Conservation (phyloP, 2,329 filamentous ascomycete genomes). For the Sporothrix globosa region DNA sequence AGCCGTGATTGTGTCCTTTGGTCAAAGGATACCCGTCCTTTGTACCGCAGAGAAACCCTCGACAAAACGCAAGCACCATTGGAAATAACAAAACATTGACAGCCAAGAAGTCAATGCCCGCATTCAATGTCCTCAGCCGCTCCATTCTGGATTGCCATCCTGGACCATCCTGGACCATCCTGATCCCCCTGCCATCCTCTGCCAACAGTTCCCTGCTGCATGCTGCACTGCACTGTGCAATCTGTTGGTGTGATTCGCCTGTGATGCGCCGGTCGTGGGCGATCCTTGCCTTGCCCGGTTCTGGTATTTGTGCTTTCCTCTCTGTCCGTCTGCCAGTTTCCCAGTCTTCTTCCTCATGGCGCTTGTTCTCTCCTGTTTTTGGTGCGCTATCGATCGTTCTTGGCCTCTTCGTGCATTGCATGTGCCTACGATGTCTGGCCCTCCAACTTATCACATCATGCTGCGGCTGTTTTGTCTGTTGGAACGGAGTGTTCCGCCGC, state of each 20-base stretch:
- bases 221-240: neutral
- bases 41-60: too few species aligned
- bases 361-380: too few species aligned
- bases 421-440: too few species aligned
- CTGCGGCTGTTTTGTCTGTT: slow-evolving; percentile 1
- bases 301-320: neutral
- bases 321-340: too few species aligned
- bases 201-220: neutral
- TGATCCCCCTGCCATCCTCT: neutral
- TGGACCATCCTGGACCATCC: neutral
- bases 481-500: neutral
- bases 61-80: too few species aligned
- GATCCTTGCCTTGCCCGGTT: neutral
- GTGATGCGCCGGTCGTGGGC: too few species aligned
- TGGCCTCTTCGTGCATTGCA: neutral
- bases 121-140: neutral
- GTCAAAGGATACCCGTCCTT: too few species aligned
- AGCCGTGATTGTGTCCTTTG: too few species aligned
- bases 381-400: too few species aligned
- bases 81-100: too few species aligned
- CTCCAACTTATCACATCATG: neutral
- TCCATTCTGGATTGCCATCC: neutral
- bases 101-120: too few species aligned
- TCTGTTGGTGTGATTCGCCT: slow-evolving; percentile 3
- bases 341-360: too few species aligned